Evolutionary conservation across 2,329 filamentous ascomycete species (phyloP).

Genomic region (Hymenoscyphus occultus): DNA sequence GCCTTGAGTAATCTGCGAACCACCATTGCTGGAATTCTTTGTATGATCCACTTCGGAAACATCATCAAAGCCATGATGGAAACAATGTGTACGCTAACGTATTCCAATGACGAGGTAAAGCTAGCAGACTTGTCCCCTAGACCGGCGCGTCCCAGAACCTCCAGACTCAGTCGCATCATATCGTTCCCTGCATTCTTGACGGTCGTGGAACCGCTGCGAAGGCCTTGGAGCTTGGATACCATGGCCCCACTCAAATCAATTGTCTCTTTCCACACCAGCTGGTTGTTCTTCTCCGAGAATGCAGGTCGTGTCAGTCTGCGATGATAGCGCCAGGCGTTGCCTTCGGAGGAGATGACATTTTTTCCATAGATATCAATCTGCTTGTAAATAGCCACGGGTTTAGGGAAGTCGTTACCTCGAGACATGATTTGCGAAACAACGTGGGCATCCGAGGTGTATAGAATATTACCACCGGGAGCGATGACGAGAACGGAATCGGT

Average conservation of each 20-base stretch:
- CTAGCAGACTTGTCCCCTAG: slow-evolving; percentile 52
- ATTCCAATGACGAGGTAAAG: slow-evolving; percentile 13
- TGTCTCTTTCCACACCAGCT: slow-evolving; percentile 41
- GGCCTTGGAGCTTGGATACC: slow-evolving; percentile 40
- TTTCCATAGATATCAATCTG: slow-evolving; percentile 30
- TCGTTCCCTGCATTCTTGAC: slow-evolving; percentile 48
- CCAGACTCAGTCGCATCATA: slow-evolving; percentile 58
- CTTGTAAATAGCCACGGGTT: slow-evolving; percentile 29
- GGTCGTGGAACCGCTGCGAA: slow-evolving; percentile 37
- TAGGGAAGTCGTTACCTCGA: slow-evolving; percentile 31
- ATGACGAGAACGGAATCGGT: slow-evolving; percentile 61
- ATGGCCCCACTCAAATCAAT: slow-evolving; percentile 44
- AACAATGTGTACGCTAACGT: slow-evolving; percentile 11
- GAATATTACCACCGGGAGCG: slow-evolving; percentile 49
- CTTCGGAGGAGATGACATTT: slow-evolving; percentile 33
- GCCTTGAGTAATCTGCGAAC: slow-evolving; percentile 13
- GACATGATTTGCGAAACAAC: slow-evolving; percentile 37
- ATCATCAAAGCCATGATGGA: slow-evolving; percentile 11
- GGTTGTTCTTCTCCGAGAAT: slow-evolving; percentile 45
- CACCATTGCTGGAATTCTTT: background rate
- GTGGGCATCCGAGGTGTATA: slow-evolving; percentile 61
- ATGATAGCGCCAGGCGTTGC: slow-evolving; percentile 29
- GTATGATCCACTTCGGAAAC: slow-evolving; percentile 14
- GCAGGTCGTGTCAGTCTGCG: slow-evolving; percentile 30
- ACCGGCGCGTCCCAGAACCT: slow-evolving; percentile 63